A percentile compares a stretch with the other conserved stretches of the same genome.
These are phyloP conservation scores for Tieghemostelium lacteum DNA, from an alignment of 78 protist genomes.

Conservation along the genomic window DNA sequence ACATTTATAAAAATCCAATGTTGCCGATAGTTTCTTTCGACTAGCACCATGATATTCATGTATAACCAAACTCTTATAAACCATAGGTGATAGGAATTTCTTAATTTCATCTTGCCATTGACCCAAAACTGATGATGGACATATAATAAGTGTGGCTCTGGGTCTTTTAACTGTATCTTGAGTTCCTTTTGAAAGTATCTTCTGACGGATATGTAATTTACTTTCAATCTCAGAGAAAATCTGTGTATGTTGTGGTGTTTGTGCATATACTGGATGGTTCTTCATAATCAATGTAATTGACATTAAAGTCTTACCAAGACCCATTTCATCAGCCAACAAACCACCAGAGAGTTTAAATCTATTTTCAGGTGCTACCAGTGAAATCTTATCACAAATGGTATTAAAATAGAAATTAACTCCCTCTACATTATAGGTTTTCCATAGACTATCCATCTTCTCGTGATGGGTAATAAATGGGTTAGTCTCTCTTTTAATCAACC, in stretches of 20 bases:
- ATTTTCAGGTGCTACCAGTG: slow-evolving; percentile 16
- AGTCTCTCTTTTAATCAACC: slow-evolving; percentile 51
- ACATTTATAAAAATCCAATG: background rate
- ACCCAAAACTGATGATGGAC: slow-evolving; percentile 12
- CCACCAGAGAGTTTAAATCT: slow-evolving; percentile 35
- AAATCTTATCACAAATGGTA: slow-evolving; percentile 30
- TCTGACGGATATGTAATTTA: background rate
- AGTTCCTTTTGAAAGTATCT: background rate
- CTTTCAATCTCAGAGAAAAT: background rate
- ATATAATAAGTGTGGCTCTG: slow-evolving; percentile 40
- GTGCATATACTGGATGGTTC: slow-evolving; percentile 24
- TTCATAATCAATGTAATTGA: slow-evolving; percentile 17
- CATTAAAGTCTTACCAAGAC: slow-evolving; percentile 82
- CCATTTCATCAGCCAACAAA: slow-evolving; percentile 77
- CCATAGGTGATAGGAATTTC: background rate
- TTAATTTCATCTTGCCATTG: slow-evolving; percentile 55
- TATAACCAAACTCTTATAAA: background rate
- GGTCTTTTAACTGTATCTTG: background rate
- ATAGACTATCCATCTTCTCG: background rate
- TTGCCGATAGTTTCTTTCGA: background rate
- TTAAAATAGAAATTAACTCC: slow-evolving; percentile 26
- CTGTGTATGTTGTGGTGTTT: background rate
- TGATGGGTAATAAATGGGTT: slow-evolving; percentile 8
- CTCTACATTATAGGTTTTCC: slow-evolving; percentile 2
- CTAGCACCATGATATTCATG: background rate